Conservation (phyloP, 2,329 filamentous ascomycete species). For the Pyrenochaeta sp. region DNA sequence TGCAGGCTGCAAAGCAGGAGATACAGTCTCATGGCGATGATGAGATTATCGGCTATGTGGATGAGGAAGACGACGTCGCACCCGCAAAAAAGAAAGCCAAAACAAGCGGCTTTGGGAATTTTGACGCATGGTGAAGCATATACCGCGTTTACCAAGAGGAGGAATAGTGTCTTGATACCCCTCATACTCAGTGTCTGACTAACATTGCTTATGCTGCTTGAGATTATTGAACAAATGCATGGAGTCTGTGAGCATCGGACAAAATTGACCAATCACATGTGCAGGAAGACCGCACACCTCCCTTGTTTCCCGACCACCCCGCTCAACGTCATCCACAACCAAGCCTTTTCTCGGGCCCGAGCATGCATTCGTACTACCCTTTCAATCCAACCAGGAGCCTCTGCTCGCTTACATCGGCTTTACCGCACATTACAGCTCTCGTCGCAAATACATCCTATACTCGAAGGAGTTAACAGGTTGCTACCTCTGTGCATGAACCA, state of each 20-base stretch:
- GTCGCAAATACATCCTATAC: background rate
- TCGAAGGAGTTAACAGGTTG: too few relatives aligned
- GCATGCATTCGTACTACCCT: too few relatives aligned
- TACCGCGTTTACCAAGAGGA: background rate
- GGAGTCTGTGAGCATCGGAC: background rate
- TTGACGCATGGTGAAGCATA: conserved; percentile 78
- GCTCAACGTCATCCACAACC: background rate
- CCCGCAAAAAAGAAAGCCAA: conserved; percentile 84
- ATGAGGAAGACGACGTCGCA: conserved; percentile 68
- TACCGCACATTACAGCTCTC: background rate
- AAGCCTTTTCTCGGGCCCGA: too few relatives aligned
- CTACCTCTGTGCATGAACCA: too few relatives aligned
- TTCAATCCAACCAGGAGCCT: too few relatives aligned
- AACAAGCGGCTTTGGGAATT: conserved; percentile 86
- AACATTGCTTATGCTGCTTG: background rate
- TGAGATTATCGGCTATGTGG: conserved; percentile 68
- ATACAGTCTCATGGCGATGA: conserved; percentile 55
- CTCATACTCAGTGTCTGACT: background rate
- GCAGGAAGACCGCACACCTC: background rate
- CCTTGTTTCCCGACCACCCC: too few relatives aligned
- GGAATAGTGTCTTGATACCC: conserved; percentile 22
- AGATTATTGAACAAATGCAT: too few relatives aligned
- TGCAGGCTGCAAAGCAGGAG: conserved; percentile 67
- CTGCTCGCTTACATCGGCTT: too few relatives aligned
- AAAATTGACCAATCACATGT: background rate